These are phyloP conservation scores for Neofusicoccum laricinum DNA, from an alignment of 2,329 filamentous ascomycete genomes.

Conservation along the genomic window DNA sequence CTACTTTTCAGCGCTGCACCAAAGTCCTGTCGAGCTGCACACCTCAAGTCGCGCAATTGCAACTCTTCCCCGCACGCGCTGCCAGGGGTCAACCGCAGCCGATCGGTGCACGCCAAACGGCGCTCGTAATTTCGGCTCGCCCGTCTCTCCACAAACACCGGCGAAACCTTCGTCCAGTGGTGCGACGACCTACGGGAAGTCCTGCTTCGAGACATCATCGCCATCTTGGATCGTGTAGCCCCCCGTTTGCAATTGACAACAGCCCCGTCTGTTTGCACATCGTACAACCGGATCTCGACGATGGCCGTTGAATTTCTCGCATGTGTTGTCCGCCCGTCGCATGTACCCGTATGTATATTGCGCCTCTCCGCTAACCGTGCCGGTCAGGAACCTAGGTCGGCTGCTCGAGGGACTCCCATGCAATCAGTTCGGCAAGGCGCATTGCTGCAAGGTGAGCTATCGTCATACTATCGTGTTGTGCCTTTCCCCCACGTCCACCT, in stretches of 20 bases:
- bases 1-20: neutral
- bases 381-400: neutral
- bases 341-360: neutral
- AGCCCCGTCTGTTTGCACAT: no score
- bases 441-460: neutral
- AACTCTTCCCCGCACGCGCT: neutral
- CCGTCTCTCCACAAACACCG: neutral
- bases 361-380: no score
- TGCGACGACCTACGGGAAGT: neutral
- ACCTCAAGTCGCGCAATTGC: neutral
- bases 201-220: no score
- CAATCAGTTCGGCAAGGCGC: neutral
- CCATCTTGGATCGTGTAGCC: no score
- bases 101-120: neutral
- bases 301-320: neutral
- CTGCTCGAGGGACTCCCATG: neutral
- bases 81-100: neutral
- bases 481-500: neutral
- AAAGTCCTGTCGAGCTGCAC: neutral
- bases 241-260: no score
- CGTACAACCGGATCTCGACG: no score
- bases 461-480: neutral
- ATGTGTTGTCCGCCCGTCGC: neutral
- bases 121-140: neutral
- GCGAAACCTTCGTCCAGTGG: neutral